Conservation (phyloP, 140 eudicot genomes). For the Senecio squalidus region DNA sequence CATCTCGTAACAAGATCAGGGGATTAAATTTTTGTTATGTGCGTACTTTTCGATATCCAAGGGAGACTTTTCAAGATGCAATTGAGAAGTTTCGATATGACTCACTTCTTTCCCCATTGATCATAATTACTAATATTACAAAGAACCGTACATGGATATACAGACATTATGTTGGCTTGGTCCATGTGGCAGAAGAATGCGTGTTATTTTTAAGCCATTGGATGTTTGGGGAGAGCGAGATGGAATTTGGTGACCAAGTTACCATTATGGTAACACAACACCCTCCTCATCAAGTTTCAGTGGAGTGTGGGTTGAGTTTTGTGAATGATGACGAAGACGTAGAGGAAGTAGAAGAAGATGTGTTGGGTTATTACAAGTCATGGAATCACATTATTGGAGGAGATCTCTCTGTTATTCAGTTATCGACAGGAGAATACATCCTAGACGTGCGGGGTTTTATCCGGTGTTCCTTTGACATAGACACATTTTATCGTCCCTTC, state of each 20-base stretch:
- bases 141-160: constrained; percentile 12
- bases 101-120: background rate
- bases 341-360: constrained; percentile 3
- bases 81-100: background rate
- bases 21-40: constrained; percentile 4
- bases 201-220: constrained; percentile 5
- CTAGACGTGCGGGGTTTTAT: background rate
- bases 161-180: background rate
- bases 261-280: background rate
- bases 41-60: background rate
- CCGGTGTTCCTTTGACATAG: background rate
- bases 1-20: background rate
- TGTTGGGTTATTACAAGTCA: constrained; percentile 13
- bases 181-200: background rate
- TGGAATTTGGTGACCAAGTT: constrained; percentile 1
- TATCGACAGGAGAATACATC: constrained; percentile 1
- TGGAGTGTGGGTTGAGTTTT: background rate
- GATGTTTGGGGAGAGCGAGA: background rate
- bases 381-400: constrained; percentile 14
- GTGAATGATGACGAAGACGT: background rate
- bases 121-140: background rate
- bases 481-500: background rate
- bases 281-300: too few relatives aligned
- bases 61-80: background rate
- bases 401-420: constrained; percentile 7